phyloP scores from a whole-genome alignment of 1,139 yeast species.

The Zygosaccharomyces pseudobailii region DNA sequence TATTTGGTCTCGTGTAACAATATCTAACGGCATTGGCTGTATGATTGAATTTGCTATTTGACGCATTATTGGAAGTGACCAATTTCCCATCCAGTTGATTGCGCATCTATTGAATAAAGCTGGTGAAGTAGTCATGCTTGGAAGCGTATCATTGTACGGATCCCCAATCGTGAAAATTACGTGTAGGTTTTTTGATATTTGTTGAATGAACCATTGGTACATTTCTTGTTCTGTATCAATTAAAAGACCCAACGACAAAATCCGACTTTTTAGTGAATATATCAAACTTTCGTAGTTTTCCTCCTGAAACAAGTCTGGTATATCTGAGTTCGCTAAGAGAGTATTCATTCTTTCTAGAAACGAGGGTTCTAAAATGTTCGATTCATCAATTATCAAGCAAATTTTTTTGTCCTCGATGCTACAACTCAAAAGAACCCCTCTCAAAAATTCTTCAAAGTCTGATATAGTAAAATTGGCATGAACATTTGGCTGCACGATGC shows the following conservation, averaged over 20 bases:
- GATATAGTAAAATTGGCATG: conserved; percentile 49
- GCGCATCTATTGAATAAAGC: conserved; percentile 92
- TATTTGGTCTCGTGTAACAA: conserved; percentile 40
- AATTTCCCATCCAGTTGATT: conserved; percentile 83
- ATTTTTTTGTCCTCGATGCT: conserved; percentile 56
- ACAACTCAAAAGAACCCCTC: conserved; percentile 47
- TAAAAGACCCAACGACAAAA: conserved; percentile 55
- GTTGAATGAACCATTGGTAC: conserved; percentile 66
- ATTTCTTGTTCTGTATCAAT: conserved; percentile 71
- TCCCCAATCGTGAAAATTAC: conserved; percentile 75
- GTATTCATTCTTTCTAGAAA: conserved; percentile 92
- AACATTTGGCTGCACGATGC: conserved; percentile 55
- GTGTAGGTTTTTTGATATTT: conserved; percentile 69
- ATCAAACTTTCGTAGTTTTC: conserved; percentile 59
- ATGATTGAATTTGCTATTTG: conserved; percentile 48
- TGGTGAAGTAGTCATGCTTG: conserved; percentile 66
- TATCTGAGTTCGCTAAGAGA: conserved; percentile 82
- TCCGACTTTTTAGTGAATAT: conserved; percentile 53
- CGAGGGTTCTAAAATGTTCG: conserved; percentile 68
- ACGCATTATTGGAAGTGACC: conserved; percentile 52
- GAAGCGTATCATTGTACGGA: conserved; percentile 39
- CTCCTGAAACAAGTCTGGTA: conserved; percentile 84
- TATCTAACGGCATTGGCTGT: conserved; percentile 48
- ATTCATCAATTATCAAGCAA: conserved; percentile 78
- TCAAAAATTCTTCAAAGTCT: conserved; percentile 65